These are phyloP conservation scores for Bacidia gigantensis DNA, from an alignment of 495 filamentous ascomycete genomes.

Conservation along the genomic window DNA sequence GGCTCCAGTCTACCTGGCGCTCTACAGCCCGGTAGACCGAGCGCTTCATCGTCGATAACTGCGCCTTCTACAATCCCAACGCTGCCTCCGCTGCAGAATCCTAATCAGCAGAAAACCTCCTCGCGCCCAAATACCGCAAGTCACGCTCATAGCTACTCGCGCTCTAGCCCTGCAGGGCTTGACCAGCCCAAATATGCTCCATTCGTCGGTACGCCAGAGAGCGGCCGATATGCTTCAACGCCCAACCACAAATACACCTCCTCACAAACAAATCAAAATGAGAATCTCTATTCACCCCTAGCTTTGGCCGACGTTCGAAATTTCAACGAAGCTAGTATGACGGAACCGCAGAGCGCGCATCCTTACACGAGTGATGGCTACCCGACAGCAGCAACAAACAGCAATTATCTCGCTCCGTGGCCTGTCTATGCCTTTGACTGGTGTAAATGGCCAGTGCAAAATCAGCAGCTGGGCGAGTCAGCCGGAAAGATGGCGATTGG, in stretches of 20 bases:
- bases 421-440: constrained; percentile 93
- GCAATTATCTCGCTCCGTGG: constrained; percentile 93
- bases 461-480: constrained; percentile 43
- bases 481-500: constrained; percentile 86
- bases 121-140: constrained; percentile 52
- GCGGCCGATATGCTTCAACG: constrained; percentile 51
- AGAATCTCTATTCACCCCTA: constrained; percentile 68
- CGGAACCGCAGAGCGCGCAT: constrained; percentile 37
- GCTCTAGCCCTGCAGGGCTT: constrained; percentile 72
- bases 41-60: constrained; percentile 53
- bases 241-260: constrained; percentile 50
- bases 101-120: constrained; percentile 46
- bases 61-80: constrained; percentile 57
- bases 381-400: constrained; percentile 44
- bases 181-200: constrained; percentile 58
- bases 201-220: constrained; percentile 53
- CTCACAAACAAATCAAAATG: constrained; percentile 53
- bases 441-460: constrained; percentile 93
- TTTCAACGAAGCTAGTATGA: constrained; percentile 59
- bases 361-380: constrained; percentile 31
- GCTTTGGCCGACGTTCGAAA: constrained; percentile 84
- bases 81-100: constrained; percentile 45
- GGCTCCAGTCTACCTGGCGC: constrained; percentile 46
- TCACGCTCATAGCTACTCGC: constrained; percentile 58
- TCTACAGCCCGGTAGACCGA: constrained; percentile 60